Evolutionary conservation across 106 monocot genomes (phyloP).

Genomic region (Dendrobium nobile): DNA sequence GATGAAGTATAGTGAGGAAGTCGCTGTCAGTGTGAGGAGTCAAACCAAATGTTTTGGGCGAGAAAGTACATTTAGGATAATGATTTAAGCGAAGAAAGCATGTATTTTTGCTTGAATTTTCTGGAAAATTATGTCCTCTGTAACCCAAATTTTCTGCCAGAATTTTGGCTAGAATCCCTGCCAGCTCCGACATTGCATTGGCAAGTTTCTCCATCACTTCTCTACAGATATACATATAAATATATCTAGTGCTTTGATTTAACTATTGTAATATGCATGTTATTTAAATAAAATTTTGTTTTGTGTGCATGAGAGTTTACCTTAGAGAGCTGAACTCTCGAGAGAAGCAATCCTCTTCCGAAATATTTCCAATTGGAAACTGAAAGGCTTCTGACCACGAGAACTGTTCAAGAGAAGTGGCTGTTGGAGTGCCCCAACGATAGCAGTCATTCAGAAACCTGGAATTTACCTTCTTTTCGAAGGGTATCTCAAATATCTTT

Average conservation of each 20-base stretch:
- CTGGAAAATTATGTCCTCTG: conserved; percentile 14
- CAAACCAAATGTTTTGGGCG: conserved; percentile 49
- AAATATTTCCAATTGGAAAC: not conserved
- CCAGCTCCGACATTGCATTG: conserved; percentile 40
- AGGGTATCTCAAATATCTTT: conserved; percentile 48
- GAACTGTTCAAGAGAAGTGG: conserved; percentile 50
- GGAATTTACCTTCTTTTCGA: conserved; percentile 49
- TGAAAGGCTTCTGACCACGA: conserved; percentile 56
- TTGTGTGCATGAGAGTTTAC: not conserved
- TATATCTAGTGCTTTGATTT: too few relatives aligned
- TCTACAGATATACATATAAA: conserved; percentile 11
- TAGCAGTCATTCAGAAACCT: conserved; percentile 53
- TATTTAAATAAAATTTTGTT: too few relatives aligned
- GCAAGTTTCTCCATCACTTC: conserved; percentile 55
- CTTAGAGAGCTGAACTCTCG: not conserved
- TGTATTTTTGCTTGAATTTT: conserved; percentile 49
- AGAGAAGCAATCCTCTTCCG: not conserved
- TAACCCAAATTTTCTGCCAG: conserved; percentile 55
- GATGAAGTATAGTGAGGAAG: conserved; percentile 79
- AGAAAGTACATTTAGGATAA: conserved; percentile 69
- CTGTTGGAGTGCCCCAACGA: conserved; percentile 72
- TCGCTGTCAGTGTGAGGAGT: conserved; percentile 90
- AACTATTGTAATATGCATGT: too few relatives aligned
- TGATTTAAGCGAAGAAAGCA: conserved; percentile 81
- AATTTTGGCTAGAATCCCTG: conserved; percentile 26